Percentiles rank a stretch among this genome's conserved stretches.
phyloP scores from a whole-genome alignment of 495 filamentous ascomycete species.

The Tuber microsphaerosporum region DNA sequence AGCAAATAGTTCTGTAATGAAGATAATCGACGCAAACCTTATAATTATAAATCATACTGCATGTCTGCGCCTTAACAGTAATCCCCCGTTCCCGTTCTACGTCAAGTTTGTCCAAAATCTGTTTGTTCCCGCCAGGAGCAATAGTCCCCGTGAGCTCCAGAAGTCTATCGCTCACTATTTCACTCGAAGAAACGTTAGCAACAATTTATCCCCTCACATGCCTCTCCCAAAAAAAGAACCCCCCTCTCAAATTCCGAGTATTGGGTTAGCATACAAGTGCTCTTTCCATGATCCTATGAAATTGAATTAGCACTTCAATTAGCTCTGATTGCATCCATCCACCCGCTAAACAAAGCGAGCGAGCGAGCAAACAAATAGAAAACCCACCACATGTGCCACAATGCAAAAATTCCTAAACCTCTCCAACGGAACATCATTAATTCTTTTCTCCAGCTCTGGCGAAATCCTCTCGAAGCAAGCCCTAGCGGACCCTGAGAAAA shows the following conservation, averaged over 20 bases:
- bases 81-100: slow-evolving; percentile 94
- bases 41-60: slow-evolving; percentile 90
- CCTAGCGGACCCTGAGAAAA: slow-evolving; percentile 21
- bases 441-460: slow-evolving; percentile 67
- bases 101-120: slow-evolving; percentile 93
- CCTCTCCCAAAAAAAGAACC: background rate
- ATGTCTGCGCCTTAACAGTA: slow-evolving; percentile 97
- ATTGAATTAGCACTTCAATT: slow-evolving; percentile 5
- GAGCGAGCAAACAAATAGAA: background rate
- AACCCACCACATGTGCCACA: slow-evolving; percentile 72
- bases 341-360: background rate
- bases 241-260: background rate
- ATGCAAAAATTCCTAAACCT: slow-evolving; percentile 97
- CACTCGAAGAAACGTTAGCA: background rate
- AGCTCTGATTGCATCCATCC: background rate
- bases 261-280: slow-evolving; percentile 50
- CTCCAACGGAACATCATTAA: slow-evolving; percentile 78
- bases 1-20: slow-evolving; percentile 1
- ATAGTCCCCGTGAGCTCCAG: slow-evolving; percentile 95
- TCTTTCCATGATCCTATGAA: slow-evolving; percentile 80
- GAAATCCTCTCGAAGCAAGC: slow-evolving; percentile 26
- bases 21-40: slow-evolving; percentile 15
- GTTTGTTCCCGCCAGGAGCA: slow-evolving; percentile 76
- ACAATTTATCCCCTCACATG: background rate
- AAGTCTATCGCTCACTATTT: slow-evolving; percentile 66